These are phyloP conservation scores for Coccomyxa sp. DNA, from an alignment of 139 green algal species.

Conservation along the genomic window DNA sequence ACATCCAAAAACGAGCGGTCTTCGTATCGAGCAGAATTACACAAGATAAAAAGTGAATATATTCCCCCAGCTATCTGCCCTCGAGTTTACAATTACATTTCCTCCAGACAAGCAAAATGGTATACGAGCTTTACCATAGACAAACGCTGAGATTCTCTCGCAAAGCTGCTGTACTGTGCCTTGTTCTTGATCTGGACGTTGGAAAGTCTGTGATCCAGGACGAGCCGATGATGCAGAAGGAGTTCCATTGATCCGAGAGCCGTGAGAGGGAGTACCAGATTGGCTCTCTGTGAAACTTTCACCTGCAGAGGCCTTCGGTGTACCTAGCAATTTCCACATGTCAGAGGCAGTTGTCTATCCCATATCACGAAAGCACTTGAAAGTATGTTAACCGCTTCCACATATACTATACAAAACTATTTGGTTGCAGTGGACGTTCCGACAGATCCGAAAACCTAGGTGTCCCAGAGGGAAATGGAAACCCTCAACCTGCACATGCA, in stretches of 20 bases:
- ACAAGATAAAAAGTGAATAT: not conserved
- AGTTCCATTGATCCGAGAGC: not conserved
- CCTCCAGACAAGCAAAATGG: not conserved
- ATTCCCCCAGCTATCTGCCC: not conserved
- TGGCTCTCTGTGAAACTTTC: not conserved
- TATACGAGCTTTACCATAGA: conserved; percentile 10
- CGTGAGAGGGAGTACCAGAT: not conserved
- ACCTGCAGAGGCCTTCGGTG: not conserved
- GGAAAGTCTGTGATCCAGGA: not conserved
- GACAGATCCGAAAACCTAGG: no score
- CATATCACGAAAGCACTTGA: no score
- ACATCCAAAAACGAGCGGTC: not conserved
- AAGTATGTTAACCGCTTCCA: no score
- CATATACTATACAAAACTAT: no score
- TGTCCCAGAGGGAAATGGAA: no score
- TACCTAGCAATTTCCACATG: not conserved
- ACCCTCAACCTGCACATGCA: no score
- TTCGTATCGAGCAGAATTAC: not conserved
- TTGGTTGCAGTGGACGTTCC: no score
- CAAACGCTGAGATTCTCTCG: conserved; percentile 22
- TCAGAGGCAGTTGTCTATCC: no score
- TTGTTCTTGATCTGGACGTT: not conserved
- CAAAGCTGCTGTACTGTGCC: conserved; percentile 2
- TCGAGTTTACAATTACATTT: not conserved
- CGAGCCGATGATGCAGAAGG: no score